Base-by-base conservation (phyloP, 805 yeast genomes). In the Sungouiozyma ichnusensis region DNA sequence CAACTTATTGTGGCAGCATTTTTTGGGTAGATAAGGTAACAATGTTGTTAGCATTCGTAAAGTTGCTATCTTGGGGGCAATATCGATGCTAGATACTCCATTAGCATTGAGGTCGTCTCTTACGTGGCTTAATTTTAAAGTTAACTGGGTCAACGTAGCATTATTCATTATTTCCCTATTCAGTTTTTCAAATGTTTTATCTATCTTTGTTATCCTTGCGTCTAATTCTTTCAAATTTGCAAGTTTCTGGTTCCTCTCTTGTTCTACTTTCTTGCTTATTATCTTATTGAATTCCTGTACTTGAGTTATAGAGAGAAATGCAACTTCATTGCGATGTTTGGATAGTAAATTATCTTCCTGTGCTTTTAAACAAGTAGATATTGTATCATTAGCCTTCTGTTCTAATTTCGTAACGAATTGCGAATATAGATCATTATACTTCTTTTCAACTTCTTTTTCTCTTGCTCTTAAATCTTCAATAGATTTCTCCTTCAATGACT, bases 221-320 rank as follows among this genome's bases (percentile, higher is more conserved):
- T 73, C 68, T 43, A 92, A 70, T 43, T 77, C 74, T 29, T 72
- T 71, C 54, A 92, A 70, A 53, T 81, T 71, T 37, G 81, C 71
- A 53, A 88, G 74, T 57, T 92, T 79, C 20, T 87, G 85, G 48
- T 79, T 71, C 65, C 97, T 79, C 69, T 83, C 94, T 11, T 60
- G 48, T 48, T 81, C 88, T 41, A 88, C 73, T 45, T 73, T 73
- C 42, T 74, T 71, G 37, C 71, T 58, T 38, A 86, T 68, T 44
- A 75, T 67, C 41, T 70, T 66, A 47, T 79, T 74, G 58, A 84
- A 78, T 55, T 76, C 78, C 50, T 79, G 73, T 44, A 85, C 76
- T 51, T 82, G 81, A 50, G 77, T 79, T 39, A 79, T 66, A 53
- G 85, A 75, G 43, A 80, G 76, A 57, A 81, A 69, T 8, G 77